These are phyloP conservation scores for Anacardium occidentale DNA, from an alignment of 345 rosid species.

Conservation along the genomic window DNA sequence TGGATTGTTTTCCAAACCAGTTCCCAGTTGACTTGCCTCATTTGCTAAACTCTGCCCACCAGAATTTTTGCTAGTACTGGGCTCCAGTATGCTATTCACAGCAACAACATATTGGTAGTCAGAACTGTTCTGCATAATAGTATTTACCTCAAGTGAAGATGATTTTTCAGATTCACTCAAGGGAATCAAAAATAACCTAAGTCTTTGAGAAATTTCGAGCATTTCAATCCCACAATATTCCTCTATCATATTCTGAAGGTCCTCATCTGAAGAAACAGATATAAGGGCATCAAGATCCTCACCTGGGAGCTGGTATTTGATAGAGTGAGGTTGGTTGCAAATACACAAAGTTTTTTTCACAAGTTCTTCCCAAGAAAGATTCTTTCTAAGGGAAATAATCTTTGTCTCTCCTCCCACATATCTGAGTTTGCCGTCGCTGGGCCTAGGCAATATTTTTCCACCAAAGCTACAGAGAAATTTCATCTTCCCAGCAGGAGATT, in stretches of 20 bases:
- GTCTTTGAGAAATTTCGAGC: constrained; percentile 54
- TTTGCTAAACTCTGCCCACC: constrained; percentile 31
- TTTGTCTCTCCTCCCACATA: constrained; percentile 73
- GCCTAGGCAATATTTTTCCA: constrained; percentile 65
- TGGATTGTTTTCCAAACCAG: constrained; percentile 25
- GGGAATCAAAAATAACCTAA: constrained; percentile 61
- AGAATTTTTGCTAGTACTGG: constrained; percentile 30
- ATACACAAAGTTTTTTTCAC: constrained; percentile 47
- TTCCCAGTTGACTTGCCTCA: constrained; percentile 41
- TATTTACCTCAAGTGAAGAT: constrained; percentile 37
- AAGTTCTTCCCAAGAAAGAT: constrained; percentile 58
- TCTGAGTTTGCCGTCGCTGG: constrained; percentile 62
- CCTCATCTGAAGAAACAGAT: constrained; percentile 65
- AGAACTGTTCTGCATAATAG: constrained; percentile 36
- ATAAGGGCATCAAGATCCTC: constrained; percentile 69
- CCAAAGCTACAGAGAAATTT: constrained; percentile 70
- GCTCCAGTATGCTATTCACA: constrained; percentile 44
- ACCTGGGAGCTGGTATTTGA: constrained; percentile 74
- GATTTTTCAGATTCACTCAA: constrained; percentile 40
- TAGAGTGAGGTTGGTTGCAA: constrained; percentile 51
- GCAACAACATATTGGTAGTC: constrained; percentile 48
- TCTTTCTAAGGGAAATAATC: constrained; percentile 46
- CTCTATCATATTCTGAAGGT: constrained; percentile 67
- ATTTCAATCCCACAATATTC: constrained; percentile 56
- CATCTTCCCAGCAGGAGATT: constrained; percentile 40